Conservation (phyloP, 202 grass and related monocot species). For the Saccharum hybrid region DNA sequence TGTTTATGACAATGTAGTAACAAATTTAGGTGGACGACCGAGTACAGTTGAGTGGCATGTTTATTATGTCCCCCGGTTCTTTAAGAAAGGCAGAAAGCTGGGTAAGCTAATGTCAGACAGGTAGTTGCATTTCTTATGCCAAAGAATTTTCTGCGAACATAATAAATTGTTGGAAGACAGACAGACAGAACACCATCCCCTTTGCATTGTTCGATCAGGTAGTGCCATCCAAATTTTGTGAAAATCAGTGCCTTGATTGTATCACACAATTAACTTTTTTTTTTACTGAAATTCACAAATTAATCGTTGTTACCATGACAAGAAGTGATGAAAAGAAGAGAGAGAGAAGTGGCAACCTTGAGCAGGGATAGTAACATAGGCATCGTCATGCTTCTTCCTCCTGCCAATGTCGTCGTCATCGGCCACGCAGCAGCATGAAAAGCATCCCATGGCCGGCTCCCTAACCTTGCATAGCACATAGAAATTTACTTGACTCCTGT, state of each 20-base stretch:
- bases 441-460: constrained; percentile 49
- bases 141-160: constrained; percentile 4
- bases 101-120: neutral
- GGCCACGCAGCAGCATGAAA: constrained; percentile 50
- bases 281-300: neutral
- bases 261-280: neutral
- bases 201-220: neutral
- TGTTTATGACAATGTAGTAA: constrained; percentile 24
- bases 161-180: neutral
- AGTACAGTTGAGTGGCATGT: neutral
- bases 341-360: constrained; percentile 34
- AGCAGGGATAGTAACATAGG: constrained; percentile 35
- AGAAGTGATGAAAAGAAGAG: neutral
- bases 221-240: neutral
- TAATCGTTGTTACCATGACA: neutral
- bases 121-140: neutral
- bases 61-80: neutral
- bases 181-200: neutral
- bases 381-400: constrained; percentile 58
- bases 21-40: neutral
- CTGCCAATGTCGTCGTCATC: constrained; percentile 48
- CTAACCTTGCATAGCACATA: constrained; percentile 11
- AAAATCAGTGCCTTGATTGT: neutral
- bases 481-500: neutral
- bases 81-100: constrained; percentile 10